A percentile compares a stretch with the other conserved stretches of the same genome.
phyloP scores from a whole-genome alignment of 352 stramenopile species.

The Elongisporangium undulatum region DNA sequence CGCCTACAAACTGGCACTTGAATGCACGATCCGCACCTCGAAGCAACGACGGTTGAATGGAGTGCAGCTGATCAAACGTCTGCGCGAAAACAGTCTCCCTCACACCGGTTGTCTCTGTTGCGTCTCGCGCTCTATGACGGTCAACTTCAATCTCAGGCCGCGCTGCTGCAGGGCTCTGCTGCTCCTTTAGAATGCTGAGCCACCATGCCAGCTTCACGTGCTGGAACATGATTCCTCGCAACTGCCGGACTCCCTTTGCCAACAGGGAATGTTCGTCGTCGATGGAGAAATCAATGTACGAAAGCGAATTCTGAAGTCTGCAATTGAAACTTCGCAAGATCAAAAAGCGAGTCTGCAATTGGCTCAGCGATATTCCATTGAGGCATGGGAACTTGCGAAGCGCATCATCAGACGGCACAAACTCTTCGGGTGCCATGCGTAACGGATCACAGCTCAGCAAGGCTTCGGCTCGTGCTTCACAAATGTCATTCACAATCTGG shows the following conservation, averaged over 20 bases:
- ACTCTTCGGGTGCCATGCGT: conserved; percentile 81
- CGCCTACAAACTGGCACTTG: conserved; percentile 89
- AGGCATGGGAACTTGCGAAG: conserved; percentile 48
- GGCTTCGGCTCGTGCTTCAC: conserved; percentile 68
- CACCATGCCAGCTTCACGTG: conserved; percentile 88
- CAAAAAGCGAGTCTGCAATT: conserved; percentile 76
- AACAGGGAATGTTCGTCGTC: conserved; percentile 58
- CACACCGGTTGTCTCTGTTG: conserved; percentile 45
- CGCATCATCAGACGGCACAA: conserved; percentile 63
- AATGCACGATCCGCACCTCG: conserved; percentile 85
- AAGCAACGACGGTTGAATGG: conserved; percentile 79
- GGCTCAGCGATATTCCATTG: conserved; percentile 32
- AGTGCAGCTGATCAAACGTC: conserved; percentile 81
- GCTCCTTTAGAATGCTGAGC: conserved; percentile 83
- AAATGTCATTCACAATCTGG: conserved; percentile 82
- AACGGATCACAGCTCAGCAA: conserved; percentile 76
- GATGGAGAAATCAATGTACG: conserved; percentile 81
- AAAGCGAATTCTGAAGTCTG: conserved; percentile 77
- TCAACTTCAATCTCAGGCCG: conserved; percentile 85
- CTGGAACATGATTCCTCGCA: conserved; percentile 81
- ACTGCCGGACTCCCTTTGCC: conserved; percentile 39
- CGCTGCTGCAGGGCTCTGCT: conserved; percentile 73
- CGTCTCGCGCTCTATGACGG: conserved; percentile 68
- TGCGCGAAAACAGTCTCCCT: conserved; percentile 85
- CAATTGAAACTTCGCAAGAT: conserved; percentile 88